Evolutionary conservation across 768 basidiomycete genomes (phyloP).

Genomic region (Exsudoporus frostii): DNA sequence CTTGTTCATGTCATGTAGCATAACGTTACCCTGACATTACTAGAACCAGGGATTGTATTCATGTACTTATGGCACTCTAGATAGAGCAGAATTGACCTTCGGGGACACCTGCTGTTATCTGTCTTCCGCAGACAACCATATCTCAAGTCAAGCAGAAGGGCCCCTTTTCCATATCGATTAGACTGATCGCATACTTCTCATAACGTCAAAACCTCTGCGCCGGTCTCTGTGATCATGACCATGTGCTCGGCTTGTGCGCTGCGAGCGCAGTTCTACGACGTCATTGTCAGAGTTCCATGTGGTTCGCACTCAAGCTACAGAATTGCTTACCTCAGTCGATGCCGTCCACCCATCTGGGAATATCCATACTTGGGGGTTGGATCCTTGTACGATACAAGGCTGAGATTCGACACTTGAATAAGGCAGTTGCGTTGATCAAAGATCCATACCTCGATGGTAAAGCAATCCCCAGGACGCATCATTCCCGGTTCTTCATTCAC

Average conservation of each 20-base stretch:
- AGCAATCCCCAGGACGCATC: conserved; percentile 86
- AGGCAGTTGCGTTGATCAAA: not conserved
- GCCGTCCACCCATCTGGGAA: conserved; percentile 94
- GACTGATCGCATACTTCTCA: conserved; percentile 12
- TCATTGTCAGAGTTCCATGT: not conserved
- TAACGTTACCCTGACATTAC: not conserved
- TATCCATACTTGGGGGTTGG: conserved; percentile 63
- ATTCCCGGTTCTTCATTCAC: conserved; percentile 79
- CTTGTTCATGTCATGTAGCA: conserved; percentile 12
- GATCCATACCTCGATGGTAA: conserved; percentile 78
- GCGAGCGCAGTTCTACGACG: conserved; percentile 67
- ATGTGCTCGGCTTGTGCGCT: conserved; percentile 88
- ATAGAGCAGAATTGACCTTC: not conserved
- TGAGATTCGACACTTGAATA: conserved; percentile 22
- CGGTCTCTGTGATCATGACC: conserved; percentile 75
- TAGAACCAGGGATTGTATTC: not conserved
- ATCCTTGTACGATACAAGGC: conserved; percentile 79
- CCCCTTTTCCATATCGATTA: not conserved
- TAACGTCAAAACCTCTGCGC: conserved; percentile 74
- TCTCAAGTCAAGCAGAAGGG: not conserved
- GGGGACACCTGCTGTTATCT: not conserved
- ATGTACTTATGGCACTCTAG: not conserved
- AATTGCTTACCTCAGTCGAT: conserved; percentile 67
- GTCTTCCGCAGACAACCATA: not conserved
- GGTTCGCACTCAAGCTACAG: not conserved